These are phyloP conservation scores for Grammothele lineata DNA, from an alignment of 768 basidiomycete species.

Conservation along the genomic window DNA sequence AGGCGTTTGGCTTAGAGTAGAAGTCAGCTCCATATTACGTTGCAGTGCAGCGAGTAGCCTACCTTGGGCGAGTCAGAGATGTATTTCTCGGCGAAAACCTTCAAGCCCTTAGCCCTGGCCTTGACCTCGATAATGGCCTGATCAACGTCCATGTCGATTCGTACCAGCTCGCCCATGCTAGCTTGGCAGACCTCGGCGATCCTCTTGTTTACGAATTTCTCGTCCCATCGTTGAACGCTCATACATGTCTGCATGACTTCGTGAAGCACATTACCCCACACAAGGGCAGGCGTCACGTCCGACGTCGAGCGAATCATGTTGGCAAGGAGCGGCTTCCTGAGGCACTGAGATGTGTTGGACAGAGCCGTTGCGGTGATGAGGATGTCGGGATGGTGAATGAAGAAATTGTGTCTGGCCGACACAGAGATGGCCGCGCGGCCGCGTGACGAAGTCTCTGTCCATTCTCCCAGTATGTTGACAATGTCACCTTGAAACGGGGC, in stretches of 20 bases:
- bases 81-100: slow-evolving; percentile 62
- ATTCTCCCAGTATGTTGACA: slow-evolving; percentile 68
- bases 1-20: slow-evolving; percentile 50
- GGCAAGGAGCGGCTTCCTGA: slow-evolving; percentile 81
- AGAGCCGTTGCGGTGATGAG: slow-evolving; percentile 89
- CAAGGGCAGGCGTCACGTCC: slow-evolving; percentile 59
- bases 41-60: slow-evolving; percentile 3
- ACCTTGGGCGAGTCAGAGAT: slow-evolving; percentile 65
- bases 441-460: slow-evolving; percentile 24
- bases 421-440: slow-evolving; percentile 48
- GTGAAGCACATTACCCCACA: slow-evolving; percentile 94
- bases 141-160: slow-evolving; percentile 52
- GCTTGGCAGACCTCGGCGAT: slow-evolving; percentile 53
- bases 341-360: slow-evolving; percentile 77
- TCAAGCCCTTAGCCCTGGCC: slow-evolving; percentile 58
- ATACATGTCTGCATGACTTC: slow-evolving; percentile 86
- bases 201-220: slow-evolving; percentile 52
- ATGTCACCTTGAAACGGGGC: slow-evolving; percentile 56
- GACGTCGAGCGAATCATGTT: slow-evolving; percentile 53
- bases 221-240: slow-evolving; percentile 54
- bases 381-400: slow-evolving; percentile 90
- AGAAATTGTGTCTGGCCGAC: slow-evolving; percentile 56
- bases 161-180: slow-evolving; percentile 58
- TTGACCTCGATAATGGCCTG: slow-evolving; percentile 64
- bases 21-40: neutral